phyloP scores from a whole-genome alignment of 2,329 filamentous ascomycete genomes.

The Aspergillus bombycis region DNA sequence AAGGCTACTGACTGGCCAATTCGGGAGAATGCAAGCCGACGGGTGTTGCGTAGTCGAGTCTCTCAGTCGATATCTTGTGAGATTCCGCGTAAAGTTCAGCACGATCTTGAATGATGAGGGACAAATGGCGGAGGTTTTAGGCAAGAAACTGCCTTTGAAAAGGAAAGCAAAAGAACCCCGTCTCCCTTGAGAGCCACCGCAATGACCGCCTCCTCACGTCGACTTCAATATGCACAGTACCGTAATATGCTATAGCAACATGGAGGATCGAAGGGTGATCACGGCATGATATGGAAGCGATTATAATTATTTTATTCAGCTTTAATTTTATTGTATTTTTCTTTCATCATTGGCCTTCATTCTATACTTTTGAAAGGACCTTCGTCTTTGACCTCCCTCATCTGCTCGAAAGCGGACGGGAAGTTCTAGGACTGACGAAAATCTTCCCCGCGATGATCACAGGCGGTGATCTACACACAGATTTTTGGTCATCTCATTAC shows the following conservation, averaged over 20 bases:
- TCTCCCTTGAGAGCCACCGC: background rate
- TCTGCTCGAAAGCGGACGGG: background rate
- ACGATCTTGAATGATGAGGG: background rate
- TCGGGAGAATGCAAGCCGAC: slow-evolving; percentile 5
- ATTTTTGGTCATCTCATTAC: slow-evolving; percentile 6
- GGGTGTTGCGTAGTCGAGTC: background rate
- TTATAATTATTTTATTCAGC: background rate
- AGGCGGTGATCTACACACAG: slow-evolving; percentile 12
- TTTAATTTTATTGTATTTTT: too few species aligned
- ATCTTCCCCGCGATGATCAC: slow-evolving; percentile 25
- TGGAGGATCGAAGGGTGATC: background rate
- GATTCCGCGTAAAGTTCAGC: background rate
- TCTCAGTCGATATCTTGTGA: background rate
- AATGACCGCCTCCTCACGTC: background rate
- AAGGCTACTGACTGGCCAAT: slow-evolving; percentile 12
- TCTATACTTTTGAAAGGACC: background rate
- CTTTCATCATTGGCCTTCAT: background rate
- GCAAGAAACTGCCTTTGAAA: background rate
- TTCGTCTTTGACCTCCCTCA: background rate
- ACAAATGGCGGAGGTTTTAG: background rate
- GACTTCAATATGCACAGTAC: background rate
- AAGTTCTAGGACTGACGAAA: slow-evolving; percentile 14
- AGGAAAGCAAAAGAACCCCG: background rate
- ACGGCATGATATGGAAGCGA: background rate
- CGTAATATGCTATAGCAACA: background rate